Percentiles rank a stretch among this genome's conserved stretches.
Evolutionary conservation across 345 rosid species (phyloP).

Genomic region (Sonneratia caseolaris): DNA sequence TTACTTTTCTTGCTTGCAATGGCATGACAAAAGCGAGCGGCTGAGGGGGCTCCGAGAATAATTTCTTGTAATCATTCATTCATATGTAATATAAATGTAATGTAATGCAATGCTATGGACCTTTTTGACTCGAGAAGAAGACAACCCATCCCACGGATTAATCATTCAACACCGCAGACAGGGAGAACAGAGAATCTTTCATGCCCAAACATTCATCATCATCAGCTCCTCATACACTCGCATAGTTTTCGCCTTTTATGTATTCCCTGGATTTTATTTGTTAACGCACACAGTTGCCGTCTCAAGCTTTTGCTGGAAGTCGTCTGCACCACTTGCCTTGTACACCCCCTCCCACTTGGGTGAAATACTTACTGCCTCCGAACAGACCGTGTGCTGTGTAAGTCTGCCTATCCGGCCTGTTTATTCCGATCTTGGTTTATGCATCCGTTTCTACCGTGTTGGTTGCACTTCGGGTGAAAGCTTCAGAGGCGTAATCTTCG

Average conservation of each 20-base stretch:
- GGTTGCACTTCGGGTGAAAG: background rate
- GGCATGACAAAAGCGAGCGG: slow-evolving; percentile 2
- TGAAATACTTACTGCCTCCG: too few species aligned
- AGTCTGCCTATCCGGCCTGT: background rate
- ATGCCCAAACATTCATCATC: background rate
- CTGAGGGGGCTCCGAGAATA: slow-evolving; percentile 5
- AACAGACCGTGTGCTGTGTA: background rate
- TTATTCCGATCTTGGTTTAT: background rate
- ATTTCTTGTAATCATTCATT: slow-evolving; percentile 1
- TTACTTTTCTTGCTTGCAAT: background rate
- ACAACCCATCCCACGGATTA: background rate
- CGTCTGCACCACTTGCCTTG: background rate
- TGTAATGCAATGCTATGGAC: background rate
- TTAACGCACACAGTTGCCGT: background rate
- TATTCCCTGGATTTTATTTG: background rate
- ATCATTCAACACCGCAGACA: background rate
- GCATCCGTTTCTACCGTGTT: background rate
- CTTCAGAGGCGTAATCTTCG: background rate
- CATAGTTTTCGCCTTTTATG: background rate
- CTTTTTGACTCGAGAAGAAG: background rate
- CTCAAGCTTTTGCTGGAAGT: background rate
- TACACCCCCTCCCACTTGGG: too few species aligned
- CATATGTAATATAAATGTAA: background rate
- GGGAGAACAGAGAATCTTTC: background rate
- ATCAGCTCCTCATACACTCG: slow-evolving; percentile 1